Evolutionary conservation across 2,329 filamentous ascomycete genomes (phyloP).

Genomic region (Leptosphaerulina australis): DNA sequence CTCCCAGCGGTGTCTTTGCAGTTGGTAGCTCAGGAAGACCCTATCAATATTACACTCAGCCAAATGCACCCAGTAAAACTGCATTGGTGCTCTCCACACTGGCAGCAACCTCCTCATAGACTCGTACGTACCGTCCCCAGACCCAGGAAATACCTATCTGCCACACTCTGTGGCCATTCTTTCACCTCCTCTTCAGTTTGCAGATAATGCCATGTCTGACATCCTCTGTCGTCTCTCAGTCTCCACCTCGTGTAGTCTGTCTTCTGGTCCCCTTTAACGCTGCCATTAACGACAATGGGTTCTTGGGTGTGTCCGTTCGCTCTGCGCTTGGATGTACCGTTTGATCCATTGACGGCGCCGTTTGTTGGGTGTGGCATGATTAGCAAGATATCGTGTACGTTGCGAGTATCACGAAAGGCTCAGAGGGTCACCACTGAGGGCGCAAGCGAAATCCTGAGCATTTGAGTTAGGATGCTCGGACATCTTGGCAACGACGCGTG

Average conservation of each 20-base stretch:
- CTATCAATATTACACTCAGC: constrained; percentile 53
- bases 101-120: not conserved
- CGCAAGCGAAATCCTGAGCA: constrained; percentile 9
- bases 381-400: constrained; percentile 2
- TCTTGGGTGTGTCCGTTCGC: constrained; percentile 18
- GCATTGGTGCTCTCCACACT: not conserved
- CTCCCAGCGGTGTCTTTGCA: constrained; percentile 74
- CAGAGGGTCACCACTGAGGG: constrained; percentile 6
- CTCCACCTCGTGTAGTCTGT: constrained; percentile 88
- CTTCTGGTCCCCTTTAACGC: constrained; percentile 45
- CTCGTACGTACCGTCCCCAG: constrained; percentile 69
- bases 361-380: constrained; percentile 30
- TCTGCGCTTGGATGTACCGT: constrained; percentile 22
- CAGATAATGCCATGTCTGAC: constrained; percentile 94
- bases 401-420: not conserved
- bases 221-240: constrained; percentile 78
- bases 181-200: constrained; percentile 70
- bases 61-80: not conserved
- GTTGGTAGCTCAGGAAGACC: constrained; percentile 73
- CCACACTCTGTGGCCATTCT: constrained; percentile 81
- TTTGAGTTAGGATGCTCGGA: constrained; percentile 12
- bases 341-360: constrained; percentile 14
- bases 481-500: constrained; percentile 30
- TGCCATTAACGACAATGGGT: constrained; percentile 23
- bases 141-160: constrained; percentile 89